Conservation (phyloP, 2,329 filamentous ascomycete genomes). For the Botrytis deweyae region DNA sequence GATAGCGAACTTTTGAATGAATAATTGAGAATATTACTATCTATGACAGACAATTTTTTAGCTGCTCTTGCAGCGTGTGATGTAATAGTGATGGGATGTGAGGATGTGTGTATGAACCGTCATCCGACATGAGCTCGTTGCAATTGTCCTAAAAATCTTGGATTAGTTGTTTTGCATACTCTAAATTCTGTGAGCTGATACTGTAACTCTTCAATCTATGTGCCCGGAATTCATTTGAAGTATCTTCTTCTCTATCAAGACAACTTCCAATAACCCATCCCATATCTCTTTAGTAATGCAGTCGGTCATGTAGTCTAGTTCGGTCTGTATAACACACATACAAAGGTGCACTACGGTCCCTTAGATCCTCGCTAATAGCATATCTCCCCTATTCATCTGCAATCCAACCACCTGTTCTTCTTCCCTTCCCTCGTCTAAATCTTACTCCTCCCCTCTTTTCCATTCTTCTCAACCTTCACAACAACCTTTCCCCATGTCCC, state of each 20-base stretch:
- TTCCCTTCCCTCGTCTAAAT: conserved; percentile 42
- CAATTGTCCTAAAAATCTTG: background rate
- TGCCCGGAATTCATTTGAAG: background rate
- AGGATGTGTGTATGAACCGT: background rate
- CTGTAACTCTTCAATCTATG: background rate
- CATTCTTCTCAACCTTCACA: conserved; percentile 73
- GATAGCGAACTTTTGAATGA: background rate
- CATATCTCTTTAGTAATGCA: background rate
- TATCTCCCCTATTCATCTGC: background rate
- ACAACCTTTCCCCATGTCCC: conserved; percentile 97
- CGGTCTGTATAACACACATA: background rate
- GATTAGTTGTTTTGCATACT: background rate
- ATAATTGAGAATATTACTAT: background rate
- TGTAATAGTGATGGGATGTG: background rate
- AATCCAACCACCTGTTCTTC: too few relatives aligned
- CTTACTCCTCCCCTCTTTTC: conserved; percentile 54
- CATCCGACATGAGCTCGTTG: background rate
- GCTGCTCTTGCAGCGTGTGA: background rate
- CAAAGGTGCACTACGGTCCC: background rate
- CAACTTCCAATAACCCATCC: background rate
- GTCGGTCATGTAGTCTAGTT: background rate
- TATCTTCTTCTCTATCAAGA: background rate
- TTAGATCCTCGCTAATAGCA: background rate
- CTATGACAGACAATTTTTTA: background rate
- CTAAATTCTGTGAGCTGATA: background rate